A percentile compares a stretch with the other conserved stretches of the same genome.
These are phyloP conservation scores for Kondoa malvinella DNA, from an alignment of 768 basidiomycete genomes.

Conservation along the genomic window DNA sequence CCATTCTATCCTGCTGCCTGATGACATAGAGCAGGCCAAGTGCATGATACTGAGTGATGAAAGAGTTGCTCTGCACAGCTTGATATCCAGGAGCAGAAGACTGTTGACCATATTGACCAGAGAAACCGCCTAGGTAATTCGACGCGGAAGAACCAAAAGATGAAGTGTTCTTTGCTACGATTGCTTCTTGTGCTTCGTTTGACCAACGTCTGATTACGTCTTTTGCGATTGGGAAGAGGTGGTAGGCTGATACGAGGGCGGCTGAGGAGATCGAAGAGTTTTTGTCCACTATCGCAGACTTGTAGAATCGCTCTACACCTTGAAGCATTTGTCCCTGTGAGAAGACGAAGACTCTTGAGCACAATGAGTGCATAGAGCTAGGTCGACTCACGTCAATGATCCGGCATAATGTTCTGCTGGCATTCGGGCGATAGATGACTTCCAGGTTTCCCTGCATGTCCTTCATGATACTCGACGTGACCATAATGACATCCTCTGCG, in stretches of 20 bases:
- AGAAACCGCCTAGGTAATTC: slow-evolving; percentile 35
- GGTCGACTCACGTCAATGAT: slow-evolving; percentile 75
- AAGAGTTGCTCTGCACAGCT: slow-evolving; percentile 69
- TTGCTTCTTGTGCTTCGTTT: slow-evolving; percentile 95
- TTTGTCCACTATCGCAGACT: slow-evolving; percentile 93
- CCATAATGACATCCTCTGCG: slow-evolving; percentile 99
- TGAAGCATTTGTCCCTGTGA: slow-evolving; percentile 95
- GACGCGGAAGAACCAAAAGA: slow-evolving; percentile 27
- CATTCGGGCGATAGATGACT: slow-evolving; percentile 94
- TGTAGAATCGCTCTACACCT: slow-evolving; percentile 97
- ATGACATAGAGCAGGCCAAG: slow-evolving; percentile 84
- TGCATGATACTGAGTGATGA: slow-evolving; percentile 92
- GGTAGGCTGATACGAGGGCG: slow-evolving; percentile 90
- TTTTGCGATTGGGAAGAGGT: slow-evolving; percentile 79
- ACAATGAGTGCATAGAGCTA: neutral
- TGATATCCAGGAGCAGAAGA: slow-evolving; percentile 40
- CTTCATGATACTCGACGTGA: slow-evolving; percentile 98
- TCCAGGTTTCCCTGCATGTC: slow-evolving; percentile 99
- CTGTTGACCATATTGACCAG: slow-evolving; percentile 37
- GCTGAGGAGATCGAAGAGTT: slow-evolving; percentile 91
- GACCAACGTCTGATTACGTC: slow-evolving; percentile 98
- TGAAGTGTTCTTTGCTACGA: slow-evolving; percentile 60
- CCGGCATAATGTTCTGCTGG: slow-evolving; percentile 84
- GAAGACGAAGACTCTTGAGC: slow-evolving; percentile 2
- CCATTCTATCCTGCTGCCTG: slow-evolving; percentile 95